Base-by-base conservation (phyloP, 441 rosid genomes). In the Isatis lusitanica region DNA sequence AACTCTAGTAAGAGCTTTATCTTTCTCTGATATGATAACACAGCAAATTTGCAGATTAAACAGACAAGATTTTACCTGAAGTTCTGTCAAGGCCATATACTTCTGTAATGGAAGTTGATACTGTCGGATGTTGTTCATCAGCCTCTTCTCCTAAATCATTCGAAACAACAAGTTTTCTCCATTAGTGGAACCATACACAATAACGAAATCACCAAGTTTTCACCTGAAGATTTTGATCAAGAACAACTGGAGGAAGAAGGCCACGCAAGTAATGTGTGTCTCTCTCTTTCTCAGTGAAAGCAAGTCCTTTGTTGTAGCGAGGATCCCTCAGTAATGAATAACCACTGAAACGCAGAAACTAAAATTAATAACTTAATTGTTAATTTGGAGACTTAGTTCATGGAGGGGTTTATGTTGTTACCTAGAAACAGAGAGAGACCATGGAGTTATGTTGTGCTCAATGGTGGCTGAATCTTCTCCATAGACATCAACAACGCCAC, bases 281-380 rank as follows among this genome's bases (percentile, higher is more conserved):
- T 70, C 98, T 88, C 71, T 94, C 98, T 74, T 81, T 81, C 78
- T 90, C 94, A 36, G 82, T 85, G 79, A 92, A 94, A 47, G 96
- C 90, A 76, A 92, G 92, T 71, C 98, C 98, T 77, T 94, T 94
- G 90, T 92, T 92, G 75, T 94, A 87, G 42, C 71, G 97, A 53
- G 97, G 98, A 86, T 94, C 97, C 75, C 97, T 84, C 80, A 94
- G 81, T 78, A 94, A 78, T 35, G 94, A 80, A 73, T 88, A 90
- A 3, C 97, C 98, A 73, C 98, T 94, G 83, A 79, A 80, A 48
- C 26, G 59, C 55, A 33, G 4, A 40, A 66, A 43, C 7, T 6
- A 33, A 6, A 66, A 18, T 42, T 59, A 60, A 8, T 48, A 30
- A 42, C 15, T 67, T 30, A 26, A 6, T 2, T 47, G 47, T 9